Base-by-base conservation (phyloP, 2,329 filamentous ascomycete species). In the Colletotrichum musae region DNA sequence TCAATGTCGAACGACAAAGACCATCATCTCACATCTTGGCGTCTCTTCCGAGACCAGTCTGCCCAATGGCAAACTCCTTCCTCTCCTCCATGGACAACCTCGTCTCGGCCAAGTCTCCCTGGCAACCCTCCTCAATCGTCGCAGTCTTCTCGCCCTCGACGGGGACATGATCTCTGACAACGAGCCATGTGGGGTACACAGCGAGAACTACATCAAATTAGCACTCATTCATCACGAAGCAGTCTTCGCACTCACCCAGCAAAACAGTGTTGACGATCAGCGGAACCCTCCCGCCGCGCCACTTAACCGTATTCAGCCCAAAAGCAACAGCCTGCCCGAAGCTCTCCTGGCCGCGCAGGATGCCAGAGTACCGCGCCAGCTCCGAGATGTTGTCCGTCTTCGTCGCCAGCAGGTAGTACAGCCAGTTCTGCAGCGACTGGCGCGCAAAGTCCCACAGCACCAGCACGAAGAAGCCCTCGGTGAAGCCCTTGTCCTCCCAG, bases 301-400 rank as follows among this genome's bases (percentile, higher is more conserved):
- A 82, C n/a, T 78, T 73, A 9, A 69, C 75, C 0, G 80, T 81
- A 57, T 82, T 82, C 2, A 83, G 59, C 0, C 81, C 81, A 58
- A 76, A 83, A n/a, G 76, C 76, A 9, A 83, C 74, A 2, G 80
- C 81, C 69, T 83, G 81, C 0, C 77, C 75, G 21, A 82, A 82
- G 39, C 80, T 82, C 74, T 83, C 81, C 68, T 82, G 80, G 1
- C 81, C 81, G 39, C 81, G 70, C 21, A 83, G 71, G 32, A 83
- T 79, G 5, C 81, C 81, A 2, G 80, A 79, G 53, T 81, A 79
- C 0, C 81, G 77, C 3, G 79, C 80, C 15, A 87, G 75, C 70
- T 89, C 86, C 0, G 85, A 86, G 66, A 88, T 87, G 58, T 88
- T 87, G 60, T 88, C 84, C 0, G 86, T 88, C 78, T 84, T 88